phyloP scores from a whole-genome alignment of 305 asterid genomes.

The Fraxinus greggii region DNA sequence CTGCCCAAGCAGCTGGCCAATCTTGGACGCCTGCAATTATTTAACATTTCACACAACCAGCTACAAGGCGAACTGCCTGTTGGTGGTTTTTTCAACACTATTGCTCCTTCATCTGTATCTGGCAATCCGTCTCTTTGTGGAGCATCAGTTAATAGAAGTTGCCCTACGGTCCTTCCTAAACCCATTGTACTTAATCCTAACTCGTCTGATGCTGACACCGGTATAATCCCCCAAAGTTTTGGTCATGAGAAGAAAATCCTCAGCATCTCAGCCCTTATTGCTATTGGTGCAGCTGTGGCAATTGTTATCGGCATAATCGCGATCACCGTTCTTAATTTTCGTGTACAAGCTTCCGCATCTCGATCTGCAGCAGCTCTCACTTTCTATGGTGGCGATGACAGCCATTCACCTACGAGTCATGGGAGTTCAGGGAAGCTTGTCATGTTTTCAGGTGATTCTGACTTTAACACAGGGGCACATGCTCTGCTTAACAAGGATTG shows the following conservation, averaged over 20 bases:
- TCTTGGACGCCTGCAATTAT: constrained; percentile 58
- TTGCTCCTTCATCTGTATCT: constrained; percentile 63
- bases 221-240: constrained; percentile 41
- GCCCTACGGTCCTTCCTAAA: constrained; percentile 75
- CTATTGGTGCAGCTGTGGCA: constrained; percentile 87
- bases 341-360: constrained; percentile 57
- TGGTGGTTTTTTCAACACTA: constrained; percentile 79
- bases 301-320: constrained; percentile 84
- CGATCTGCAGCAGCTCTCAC: constrained; percentile 55
- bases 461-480: constrained; percentile 64
- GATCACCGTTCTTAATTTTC: constrained; percentile 76
- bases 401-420: constrained; percentile 53
- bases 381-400: constrained; percentile 61
- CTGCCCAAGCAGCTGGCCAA: constrained; percentile 77
- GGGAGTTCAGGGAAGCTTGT: constrained; percentile 78
- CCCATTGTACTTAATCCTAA: constrained; percentile 94
- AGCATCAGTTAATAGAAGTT: constrained; percentile 55
- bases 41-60: constrained; percentile 87
- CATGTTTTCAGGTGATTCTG: constrained; percentile 75
- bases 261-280: constrained; percentile 84
- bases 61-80: constrained; percentile 84
- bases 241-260: constrained; percentile 72
- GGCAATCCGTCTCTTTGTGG: constrained; percentile 89
- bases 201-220: constrained; percentile 57
- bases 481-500: constrained; percentile 77